Percentiles rank a stretch among this genome's conserved stretches.
Conservation (phyloP, 345 rosid species). For the Dovyalis caffra region DNA sequence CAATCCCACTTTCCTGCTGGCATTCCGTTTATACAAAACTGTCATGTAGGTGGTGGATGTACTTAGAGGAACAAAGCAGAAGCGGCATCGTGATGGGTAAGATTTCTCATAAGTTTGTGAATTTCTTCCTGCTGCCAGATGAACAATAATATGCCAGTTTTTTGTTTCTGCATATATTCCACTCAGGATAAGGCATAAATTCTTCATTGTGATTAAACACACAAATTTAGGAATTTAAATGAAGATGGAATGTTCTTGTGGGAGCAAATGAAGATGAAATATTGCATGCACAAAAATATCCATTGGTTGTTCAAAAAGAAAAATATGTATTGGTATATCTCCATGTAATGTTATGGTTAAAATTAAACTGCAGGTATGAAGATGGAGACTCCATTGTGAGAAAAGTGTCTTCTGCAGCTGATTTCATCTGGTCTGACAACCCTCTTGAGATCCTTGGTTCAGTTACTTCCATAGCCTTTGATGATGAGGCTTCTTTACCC, state of each 20-base stretch:
- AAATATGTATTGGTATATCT: neutral
- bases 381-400: conserved; percentile 69
- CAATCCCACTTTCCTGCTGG: neutral
- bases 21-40: conserved; percentile 12
- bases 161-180: neutral
- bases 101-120: conserved; percentile 9
- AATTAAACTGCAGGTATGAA: conserved; percentile 54
- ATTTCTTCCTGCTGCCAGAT: neutral
- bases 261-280: neutral
- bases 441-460: conserved; percentile 96
- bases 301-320: neutral
- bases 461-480: conserved; percentile 68
- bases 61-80: conserved; percentile 64
- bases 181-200: neutral
- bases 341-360: neutral
- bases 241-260: neutral
- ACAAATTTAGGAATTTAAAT: conserved; percentile 2
- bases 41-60: conserved; percentile 71
- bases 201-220: neutral
- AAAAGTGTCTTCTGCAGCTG: conserved; percentile 72
- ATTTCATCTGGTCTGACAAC: conserved; percentile 75
- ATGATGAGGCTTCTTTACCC: conserved; percentile 54
- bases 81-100: conserved; percentile 88
- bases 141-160: neutral
- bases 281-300: neutral